phyloP scores from a whole-genome alignment of 805 yeast genomes.

The Lachancea kluyveri region DNA sequence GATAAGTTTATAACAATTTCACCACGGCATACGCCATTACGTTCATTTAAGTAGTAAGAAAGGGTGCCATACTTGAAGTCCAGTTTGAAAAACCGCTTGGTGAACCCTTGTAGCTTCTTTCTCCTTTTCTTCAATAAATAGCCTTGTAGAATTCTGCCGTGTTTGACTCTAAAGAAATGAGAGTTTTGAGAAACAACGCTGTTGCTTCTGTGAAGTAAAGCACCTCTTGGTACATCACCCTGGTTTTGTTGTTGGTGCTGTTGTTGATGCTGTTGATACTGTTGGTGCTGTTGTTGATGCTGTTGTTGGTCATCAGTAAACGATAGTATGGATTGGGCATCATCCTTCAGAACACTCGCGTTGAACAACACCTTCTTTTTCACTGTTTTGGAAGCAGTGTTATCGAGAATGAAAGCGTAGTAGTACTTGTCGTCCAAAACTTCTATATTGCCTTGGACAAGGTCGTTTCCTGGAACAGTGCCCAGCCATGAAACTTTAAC shows the following conservation, averaged over 20 bases:
- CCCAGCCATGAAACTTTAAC: constrained; percentile 49
- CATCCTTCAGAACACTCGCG: constrained; percentile 32
- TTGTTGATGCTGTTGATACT: constrained; percentile 3
- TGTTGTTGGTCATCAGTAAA: too few species aligned
- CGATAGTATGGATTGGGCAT: constrained; percentile 10
- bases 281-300: too few species aligned
- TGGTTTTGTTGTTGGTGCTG: too few species aligned
- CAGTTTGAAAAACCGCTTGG: constrained; percentile 75
- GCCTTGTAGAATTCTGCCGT: constrained; percentile 75
- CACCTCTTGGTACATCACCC: too few species aligned
- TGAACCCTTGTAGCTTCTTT: constrained; percentile 79
- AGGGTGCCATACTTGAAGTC: constrained; percentile 78
- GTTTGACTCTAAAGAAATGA: constrained; percentile 20
- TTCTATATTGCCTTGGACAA: constrained; percentile 55
- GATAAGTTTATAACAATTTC: constrained; percentile 83
- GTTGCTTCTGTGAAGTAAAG: constrained; percentile 3
- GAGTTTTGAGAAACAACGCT: too few species aligned
- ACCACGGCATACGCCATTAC: constrained; percentile 69
- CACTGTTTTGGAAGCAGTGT: constrained; percentile 79
- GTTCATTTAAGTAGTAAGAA: constrained; percentile 69
- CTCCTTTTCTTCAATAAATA: constrained; percentile 72
- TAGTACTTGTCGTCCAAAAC: constrained; percentile 60
- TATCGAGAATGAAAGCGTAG: constrained; percentile 82
- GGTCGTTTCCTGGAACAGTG: constrained; percentile 51
- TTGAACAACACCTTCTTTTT: constrained; percentile 76